Base-by-base conservation (phyloP, 2,329 filamentous ascomycete genomes). In the Rutstroemia sydowiana region DNA sequence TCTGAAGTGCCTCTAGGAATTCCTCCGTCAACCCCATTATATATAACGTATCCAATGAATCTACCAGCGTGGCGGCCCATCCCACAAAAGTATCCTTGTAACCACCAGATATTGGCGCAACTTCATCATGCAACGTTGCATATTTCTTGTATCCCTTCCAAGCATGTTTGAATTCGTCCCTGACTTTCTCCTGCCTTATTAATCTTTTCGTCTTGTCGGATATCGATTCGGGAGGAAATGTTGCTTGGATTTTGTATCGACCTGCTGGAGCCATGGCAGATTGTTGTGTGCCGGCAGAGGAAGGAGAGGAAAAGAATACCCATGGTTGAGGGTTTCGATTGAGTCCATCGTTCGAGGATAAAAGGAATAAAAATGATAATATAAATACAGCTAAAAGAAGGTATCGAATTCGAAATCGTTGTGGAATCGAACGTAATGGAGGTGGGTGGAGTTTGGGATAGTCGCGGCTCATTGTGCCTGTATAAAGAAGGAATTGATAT, bases 11-110 rank as follows among this genome's bases (percentile, higher is more conserved):
- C 53, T 87, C 81, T 53, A 88, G 81, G 63, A 95, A 95, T 61
- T 95, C 88, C 1, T 85, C 75, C 61, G 79, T 80, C 69, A 95
- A 64, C 16, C 80, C 88, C 78, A 93, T 89, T 61, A 95, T 91
- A 87, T 87, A 95, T 2, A 95, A 73, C 0, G 88, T 90, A 65
- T 95, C 89, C 50, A 92, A 71, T 1, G 82, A 75, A 71, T 95
- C 90, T 5, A 95, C 87, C 55, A 95, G 66, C 0, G 90, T 95
- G 8, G 90, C 90, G 14, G 87, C 88, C 90, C 90, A 95, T 39
- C 87, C 88, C 63, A 89, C 92, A 69, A 97, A 97, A 0, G 89
- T 88, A 65, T 96, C 87, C 31, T 80, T 81, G 57, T 73, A 81
- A 5, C 70, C 71, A 50, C 83, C 84, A 30, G 79, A 78, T 14